A percentile compares a stretch with the other conserved stretches of the same genome.
phyloP scores from a whole-genome alignment of 2,329 filamentous ascomycete species.

The Trichoderma simmonsii region DNA sequence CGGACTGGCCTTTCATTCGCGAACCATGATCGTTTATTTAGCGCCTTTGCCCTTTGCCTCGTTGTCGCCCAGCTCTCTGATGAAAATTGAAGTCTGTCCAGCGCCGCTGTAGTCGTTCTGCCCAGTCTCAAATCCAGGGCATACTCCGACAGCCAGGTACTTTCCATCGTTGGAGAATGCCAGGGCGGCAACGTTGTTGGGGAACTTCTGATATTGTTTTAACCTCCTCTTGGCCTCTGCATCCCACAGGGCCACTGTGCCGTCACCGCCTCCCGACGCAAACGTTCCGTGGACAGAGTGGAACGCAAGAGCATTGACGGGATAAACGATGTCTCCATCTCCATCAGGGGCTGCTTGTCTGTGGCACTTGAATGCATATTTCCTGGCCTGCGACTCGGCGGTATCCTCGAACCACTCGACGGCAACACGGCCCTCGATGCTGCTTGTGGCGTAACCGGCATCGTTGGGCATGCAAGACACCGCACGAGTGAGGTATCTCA shows the following conservation, averaged over 20 bases:
- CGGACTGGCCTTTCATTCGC: slow-evolving; percentile 23
- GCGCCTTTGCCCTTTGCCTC: slow-evolving; percentile 84
- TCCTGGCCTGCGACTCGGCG: slow-evolving; percentile 80
- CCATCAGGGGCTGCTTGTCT: slow-evolving; percentile 66
- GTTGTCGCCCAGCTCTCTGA: slow-evolving; percentile 79
- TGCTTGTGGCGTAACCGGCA: slow-evolving; percentile 85
- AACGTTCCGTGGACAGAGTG: slow-evolving; percentile 82
- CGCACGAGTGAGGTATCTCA: slow-evolving; percentile 93
- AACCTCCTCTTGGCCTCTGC: slow-evolving; percentile 86
- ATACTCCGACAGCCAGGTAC: slow-evolving; percentile 75
- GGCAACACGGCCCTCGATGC: slow-evolving; percentile 91
- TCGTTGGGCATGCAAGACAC: slow-evolving; percentile 97
- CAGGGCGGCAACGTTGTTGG: slow-evolving; percentile 72
- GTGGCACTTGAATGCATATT: slow-evolving; percentile 99
- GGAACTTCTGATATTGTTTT: slow-evolving; percentile 82
- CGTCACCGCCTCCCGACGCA: slow-evolving; percentile 84
- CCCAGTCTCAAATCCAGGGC: slow-evolving; percentile 83
- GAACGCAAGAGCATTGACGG: slow-evolving; percentile 86
- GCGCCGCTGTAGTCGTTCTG: slow-evolving; percentile 73
- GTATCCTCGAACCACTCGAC: slow-evolving; percentile 98
- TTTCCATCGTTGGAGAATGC: slow-evolving; percentile 75
- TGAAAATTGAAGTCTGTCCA: slow-evolving; percentile 71
- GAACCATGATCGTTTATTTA: slow-evolving; percentile 47
- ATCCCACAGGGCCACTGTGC: slow-evolving; percentile 91
- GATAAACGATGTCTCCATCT: slow-evolving; percentile 78